Evolutionary conservation across 495 filamentous ascomycete species (phyloP).

Genomic region (Tuber magnatum): DNA sequence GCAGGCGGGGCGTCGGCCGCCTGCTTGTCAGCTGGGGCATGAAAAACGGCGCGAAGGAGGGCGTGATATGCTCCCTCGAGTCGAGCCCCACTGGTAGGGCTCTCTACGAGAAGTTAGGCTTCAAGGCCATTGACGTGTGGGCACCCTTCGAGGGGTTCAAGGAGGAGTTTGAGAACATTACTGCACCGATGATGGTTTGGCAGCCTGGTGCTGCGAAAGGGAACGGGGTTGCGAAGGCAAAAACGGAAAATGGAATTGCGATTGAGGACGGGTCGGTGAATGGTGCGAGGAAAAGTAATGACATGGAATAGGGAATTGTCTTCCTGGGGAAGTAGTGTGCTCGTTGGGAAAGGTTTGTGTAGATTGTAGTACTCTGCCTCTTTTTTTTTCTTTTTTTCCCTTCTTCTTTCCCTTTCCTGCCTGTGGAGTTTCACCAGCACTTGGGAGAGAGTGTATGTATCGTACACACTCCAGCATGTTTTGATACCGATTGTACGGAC

Average conservation of each 20-base stretch:
- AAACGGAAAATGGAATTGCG: background rate
- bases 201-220: background rate
- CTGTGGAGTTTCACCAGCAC: background rate
- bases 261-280: slow-evolving; percentile 2
- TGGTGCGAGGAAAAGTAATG: background rate
- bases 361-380: background rate
- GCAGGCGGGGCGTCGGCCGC: slow-evolving; percentile 26
- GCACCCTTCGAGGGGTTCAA: background rate
- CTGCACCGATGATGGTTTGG: background rate
- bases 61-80: slow-evolving; percentile 30
- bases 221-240: background rate
- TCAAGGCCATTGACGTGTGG: slow-evolving; percentile 13
- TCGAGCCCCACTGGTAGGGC: slow-evolving; percentile 29
- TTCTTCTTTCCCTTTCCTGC: background rate
- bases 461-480: background rate
- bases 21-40: slow-evolving; percentile 30
- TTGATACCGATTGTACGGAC: background rate
- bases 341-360: background rate
- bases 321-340: background rate
- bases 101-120: slow-evolving; percentile 29
- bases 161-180: background rate
- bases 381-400: background rate
- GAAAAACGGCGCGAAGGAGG: slow-evolving; percentile 29
- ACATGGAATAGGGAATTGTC: background rate
- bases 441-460: background rate